phyloP scores from a whole-genome alignment of 345 rosid species.

The Eucalyptus sp. region DNA sequence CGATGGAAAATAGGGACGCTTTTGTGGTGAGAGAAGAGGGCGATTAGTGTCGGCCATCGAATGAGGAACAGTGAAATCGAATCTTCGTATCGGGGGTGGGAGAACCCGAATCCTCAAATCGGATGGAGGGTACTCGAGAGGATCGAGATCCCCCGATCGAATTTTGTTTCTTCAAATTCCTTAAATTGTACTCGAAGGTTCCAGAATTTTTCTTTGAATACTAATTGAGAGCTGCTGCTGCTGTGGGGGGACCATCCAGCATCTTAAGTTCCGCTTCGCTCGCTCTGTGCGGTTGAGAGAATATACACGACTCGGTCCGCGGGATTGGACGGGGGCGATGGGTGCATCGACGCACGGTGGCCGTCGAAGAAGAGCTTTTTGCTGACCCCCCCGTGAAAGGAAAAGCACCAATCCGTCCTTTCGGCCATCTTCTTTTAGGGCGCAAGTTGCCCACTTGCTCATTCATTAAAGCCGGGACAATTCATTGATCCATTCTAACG shows the following conservation, averaged over 20 bases:
- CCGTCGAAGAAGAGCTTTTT: not conserved
- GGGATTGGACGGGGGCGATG: not conserved
- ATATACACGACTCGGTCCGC: not conserved
- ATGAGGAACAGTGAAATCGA: not conserved
- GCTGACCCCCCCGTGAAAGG: not conserved
- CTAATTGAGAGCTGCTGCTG: not conserved
- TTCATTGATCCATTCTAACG: not conserved
- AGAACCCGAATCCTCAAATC: not conserved
- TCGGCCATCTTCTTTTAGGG: not conserved
- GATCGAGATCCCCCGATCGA: not conserved
- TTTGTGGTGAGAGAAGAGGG: too few relatives aligned
- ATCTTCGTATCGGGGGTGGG: not conserved
- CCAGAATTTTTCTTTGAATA: not conserved
- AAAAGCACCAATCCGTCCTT: not conserved
- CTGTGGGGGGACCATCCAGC: not conserved
- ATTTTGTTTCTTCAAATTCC: not conserved
- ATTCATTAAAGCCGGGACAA: not conserved
- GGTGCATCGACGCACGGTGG: not conserved
- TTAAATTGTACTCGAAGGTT: not conserved
- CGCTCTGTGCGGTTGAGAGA: not conserved
- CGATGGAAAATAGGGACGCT: too few relatives aligned
- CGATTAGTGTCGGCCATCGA: not conserved
- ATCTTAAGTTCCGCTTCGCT: not conserved
- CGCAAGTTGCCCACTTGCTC: not conserved
- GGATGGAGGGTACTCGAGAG: not conserved